Evolutionary conservation across 176 grass and related monocot species (phyloP).

Genomic region (Elymus sibiricus): DNA sequence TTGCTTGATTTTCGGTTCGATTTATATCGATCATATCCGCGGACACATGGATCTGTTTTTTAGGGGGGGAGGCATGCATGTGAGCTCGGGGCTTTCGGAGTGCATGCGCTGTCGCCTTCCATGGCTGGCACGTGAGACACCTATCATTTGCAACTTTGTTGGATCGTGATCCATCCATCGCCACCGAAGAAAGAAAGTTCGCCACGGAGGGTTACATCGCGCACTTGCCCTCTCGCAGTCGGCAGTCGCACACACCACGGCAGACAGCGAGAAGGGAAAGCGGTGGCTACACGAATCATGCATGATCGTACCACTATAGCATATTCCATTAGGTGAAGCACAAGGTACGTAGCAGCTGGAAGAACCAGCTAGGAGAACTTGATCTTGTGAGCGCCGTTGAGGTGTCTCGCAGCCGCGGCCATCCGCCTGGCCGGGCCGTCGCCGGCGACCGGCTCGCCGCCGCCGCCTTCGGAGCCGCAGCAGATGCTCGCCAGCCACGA

Average conservation of each 20-base stretch:
- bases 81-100: conserved; percentile 30
- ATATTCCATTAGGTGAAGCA: not conserved
- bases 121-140: conserved; percentile 29
- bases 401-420: not conserved
- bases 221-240: not conserved
- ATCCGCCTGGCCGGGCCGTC: not conserved
- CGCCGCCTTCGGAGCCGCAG: not conserved
- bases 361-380: not conserved
- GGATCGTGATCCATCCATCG: not conserved
- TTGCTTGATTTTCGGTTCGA: not conserved
- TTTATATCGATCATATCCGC: not conserved
- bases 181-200: not conserved
- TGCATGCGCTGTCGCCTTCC: conserved; percentile 50
- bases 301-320: too few species aligned
- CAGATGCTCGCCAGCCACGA: conserved; percentile 27
- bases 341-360: not conserved
- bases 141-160: not conserved
- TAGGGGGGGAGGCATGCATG: conserved; percentile 23
- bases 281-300: too few species aligned
- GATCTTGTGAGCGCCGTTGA: conserved; percentile 17
- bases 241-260: not conserved
- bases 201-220: not conserved
- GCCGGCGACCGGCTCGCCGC: not conserved
- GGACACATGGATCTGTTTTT: conserved; percentile 46
- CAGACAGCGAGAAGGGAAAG: not conserved